Evolutionary conservation across 2,329 filamentous ascomycete species (phyloP).

Genomic region (Drechslerella dactyloides): DNA sequence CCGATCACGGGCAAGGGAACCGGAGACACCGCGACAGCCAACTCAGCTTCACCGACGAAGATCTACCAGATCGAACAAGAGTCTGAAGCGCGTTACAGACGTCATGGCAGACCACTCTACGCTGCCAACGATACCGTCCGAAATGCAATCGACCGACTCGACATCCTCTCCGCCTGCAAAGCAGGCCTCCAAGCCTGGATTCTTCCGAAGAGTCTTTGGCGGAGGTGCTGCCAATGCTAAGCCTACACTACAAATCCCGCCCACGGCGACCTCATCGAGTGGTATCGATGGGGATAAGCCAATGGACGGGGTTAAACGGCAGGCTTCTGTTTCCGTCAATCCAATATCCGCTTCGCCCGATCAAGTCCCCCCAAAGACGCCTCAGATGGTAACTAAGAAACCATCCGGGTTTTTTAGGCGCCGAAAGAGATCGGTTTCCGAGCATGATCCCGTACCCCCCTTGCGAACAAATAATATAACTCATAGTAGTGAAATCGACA

Average conservation of each 20-base stretch:
- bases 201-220: conserved; percentile 92
- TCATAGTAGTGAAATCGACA: conserved; percentile 74
- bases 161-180: conserved; percentile 57
- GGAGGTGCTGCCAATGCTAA: conserved; percentile 54
- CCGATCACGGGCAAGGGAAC: conserved; percentile 70
- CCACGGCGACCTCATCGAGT: conserved; percentile 16
- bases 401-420: conserved; percentile 94
- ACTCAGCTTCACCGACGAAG: conserved; percentile 53
- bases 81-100: conserved; percentile 47
- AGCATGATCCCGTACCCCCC: conserved; percentile 67
- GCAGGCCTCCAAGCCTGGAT: conserved; percentile 76
- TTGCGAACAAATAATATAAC: conserved; percentile 59
- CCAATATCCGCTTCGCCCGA: conserved; percentile 59
- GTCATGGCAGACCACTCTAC: conserved; percentile 44
- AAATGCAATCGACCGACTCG: conserved; percentile 57
- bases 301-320: conserved; percentile 49
- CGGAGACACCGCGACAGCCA: conserved; percentile 57
- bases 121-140: conserved; percentile 56
- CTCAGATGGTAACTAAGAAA: conserved; percentile 69
- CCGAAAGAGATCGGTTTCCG: conserved; percentile 85
- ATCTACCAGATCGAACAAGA: conserved; percentile 55
- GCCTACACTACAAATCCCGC: conserved; percentile 50
- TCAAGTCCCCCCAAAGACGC: conserved; percentile 58
- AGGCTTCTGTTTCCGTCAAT: conserved; percentile 35
- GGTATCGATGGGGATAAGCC: conserved; percentile 13